These are phyloP conservation scores for Knoxia roxburghii DNA, from an alignment of 257 asterid species.

Conservation along the genomic window DNA sequence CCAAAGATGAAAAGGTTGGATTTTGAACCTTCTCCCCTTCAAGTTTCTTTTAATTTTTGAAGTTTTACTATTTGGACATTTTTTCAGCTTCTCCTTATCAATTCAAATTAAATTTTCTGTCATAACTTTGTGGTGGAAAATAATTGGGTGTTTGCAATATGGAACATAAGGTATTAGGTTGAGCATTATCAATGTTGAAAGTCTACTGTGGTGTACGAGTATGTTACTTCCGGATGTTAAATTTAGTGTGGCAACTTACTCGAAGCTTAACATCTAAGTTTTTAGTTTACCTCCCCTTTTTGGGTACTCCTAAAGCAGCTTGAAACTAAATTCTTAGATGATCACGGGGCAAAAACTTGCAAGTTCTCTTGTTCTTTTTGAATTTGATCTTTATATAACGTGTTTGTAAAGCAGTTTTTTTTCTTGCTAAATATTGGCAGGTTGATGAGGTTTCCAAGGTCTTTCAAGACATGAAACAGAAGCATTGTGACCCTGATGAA, in stretches of 20 bases:
- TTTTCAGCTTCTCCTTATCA: no score
- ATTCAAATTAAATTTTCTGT: no score
- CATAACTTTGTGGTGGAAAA: no score
- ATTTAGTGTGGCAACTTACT: not conserved
- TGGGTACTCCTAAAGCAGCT: no score
- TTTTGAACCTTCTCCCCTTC: not conserved
- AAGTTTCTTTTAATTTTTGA: not conserved
- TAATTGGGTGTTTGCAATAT: not conserved
- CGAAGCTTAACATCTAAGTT: not conserved
- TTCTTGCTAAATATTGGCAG: constrained; percentile 49
- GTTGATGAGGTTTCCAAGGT: constrained; percentile 63
- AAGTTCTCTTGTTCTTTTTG: not conserved
- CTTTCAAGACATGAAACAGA: constrained; percentile 73
- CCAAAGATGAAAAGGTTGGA: constrained; percentile 69
- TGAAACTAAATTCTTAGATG: not conserved
- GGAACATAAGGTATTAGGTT: not conserved
- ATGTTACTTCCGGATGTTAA: not conserved
- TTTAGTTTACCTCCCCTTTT: not conserved
- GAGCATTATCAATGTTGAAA: not conserved
- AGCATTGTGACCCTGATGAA: constrained; percentile 73
- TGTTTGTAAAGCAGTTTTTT: not conserved
- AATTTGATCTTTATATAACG: not conserved
- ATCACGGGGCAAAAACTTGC: not conserved
- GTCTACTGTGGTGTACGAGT: not conserved
- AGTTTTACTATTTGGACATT: no score